Conservation (phyloP, 768 basidiomycete genomes). For the Glaciozyma martinii region DNA sequence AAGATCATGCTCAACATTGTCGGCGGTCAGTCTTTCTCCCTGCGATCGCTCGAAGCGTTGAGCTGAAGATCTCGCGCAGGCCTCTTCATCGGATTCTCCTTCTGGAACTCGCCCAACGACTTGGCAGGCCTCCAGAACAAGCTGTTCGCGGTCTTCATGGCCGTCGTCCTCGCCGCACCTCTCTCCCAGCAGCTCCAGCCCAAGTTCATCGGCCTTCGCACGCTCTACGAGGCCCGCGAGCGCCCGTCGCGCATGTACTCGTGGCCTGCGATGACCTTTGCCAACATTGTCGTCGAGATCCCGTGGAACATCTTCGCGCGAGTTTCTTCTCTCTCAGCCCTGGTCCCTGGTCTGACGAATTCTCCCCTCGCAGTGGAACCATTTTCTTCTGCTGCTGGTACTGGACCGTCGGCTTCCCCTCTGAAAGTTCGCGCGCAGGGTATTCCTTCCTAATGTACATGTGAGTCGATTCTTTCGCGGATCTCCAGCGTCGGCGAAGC, state of each 20-base stretch:
- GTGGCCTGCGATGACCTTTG: conserved; percentile 44
- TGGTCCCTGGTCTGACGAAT: not conserved
- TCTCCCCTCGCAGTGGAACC: conserved; percentile 38
- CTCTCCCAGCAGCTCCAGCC: conserved; percentile 58
- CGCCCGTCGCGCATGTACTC: conserved; percentile 57
- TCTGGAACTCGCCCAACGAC: conserved; percentile 23
- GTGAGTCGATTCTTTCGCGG: not conserved
- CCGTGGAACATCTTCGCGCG: conserved; percentile 23
- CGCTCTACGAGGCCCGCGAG: conserved; percentile 59
- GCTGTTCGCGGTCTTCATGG: conserved; percentile 31
- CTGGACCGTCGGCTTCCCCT: conserved; percentile 55
- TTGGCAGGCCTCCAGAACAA: conserved; percentile 29
- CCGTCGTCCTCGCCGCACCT: conserved; percentile 38
- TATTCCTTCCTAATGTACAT: conserved; percentile 49
- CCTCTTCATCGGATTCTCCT: conserved; percentile 35
- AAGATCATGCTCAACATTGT: conserved; percentile 6
- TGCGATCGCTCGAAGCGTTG: too few species aligned
- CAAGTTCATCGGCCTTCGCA: conserved; percentile 53
- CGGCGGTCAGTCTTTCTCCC: too few species aligned
- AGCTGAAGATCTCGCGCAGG: conserved; percentile 5
- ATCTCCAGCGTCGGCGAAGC: too few species aligned
- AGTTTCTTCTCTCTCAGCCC: conserved; percentile 16
- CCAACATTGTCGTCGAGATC: conserved; percentile 30
- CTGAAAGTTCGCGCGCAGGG: conserved; percentile 45
- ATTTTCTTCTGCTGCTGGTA: conserved; percentile 61